Evolutionary conservation across 1,139 yeast species (phyloP), one percentile per base, ranked within the genome.

Genomic region (Yamadazyma blattariae): DNA sequence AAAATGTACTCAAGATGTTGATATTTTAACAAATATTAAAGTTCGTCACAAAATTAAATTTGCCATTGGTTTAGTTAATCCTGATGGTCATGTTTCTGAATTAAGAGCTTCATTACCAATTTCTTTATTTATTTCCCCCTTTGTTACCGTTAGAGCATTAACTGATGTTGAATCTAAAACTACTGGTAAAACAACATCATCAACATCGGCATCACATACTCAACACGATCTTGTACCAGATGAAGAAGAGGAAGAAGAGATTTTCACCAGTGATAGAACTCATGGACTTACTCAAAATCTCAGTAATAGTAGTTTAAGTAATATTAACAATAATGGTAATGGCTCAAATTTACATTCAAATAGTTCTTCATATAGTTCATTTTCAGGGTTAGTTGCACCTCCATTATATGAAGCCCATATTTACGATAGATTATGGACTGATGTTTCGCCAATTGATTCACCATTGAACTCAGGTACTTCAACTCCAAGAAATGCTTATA

Each of bases 331-430:
- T n/a, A n/a, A n/a, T n/a, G n/a, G n/a, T n/a, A n/a, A n/a, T n/a
- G n/a, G n/a, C n/a, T 28, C 33, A 10, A 22, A 10, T 34, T 9
- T 29, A 41, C 39, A 49, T 18, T 59, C 68, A 7, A 58, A 56
- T 37, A 49, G 50, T 12, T 55, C 54, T 20, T 64, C 71, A 0
- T 52, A 43, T 27, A 52, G 67, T 1, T 61, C 70, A 9, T 60
- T 67, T 41, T 64, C 66, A 9, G 76, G 74, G 0, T 59, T 77
- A 28, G 70, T 80, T 58, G 96, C 97, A 0, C 97, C 97, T 3
- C 98, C 98, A 20, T 73, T 84, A 42, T 92, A 92, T 54, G 89
- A 82, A 44, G 79, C 74, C 42, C 96, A 88, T 55, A 77, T 89
- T 25, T 89, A 86, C 57, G 98, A 92, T 58, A 65, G 89, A 38